Conservation (phyloP, 805 yeast species). For the Saturnispora serradocipensis region DNA sequence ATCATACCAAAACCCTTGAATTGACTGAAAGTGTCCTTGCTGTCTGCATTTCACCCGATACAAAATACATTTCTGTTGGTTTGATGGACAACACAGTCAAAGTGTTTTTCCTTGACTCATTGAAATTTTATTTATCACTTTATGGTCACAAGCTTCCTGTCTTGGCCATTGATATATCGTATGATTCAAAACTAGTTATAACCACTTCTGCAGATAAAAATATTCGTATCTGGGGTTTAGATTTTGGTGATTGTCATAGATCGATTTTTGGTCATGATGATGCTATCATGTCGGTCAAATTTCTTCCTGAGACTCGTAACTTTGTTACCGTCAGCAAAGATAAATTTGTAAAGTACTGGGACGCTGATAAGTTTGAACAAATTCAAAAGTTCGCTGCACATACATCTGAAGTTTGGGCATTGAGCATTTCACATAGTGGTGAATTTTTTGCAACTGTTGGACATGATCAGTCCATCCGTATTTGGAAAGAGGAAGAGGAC, state of each 20-base stretch:
- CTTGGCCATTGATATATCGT: slow-evolving; percentile 81
- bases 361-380: slow-evolving; percentile 93
- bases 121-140: slow-evolving; percentile 79
- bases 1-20: slow-evolving; percentile 76
- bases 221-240: slow-evolving; percentile 96
- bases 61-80: slow-evolving; percentile 70
- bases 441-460: slow-evolving; percentile 69
- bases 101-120: slow-evolving; percentile 77
- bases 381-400: slow-evolving; percentile 82
- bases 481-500: slow-evolving; percentile 93
- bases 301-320: slow-evolving; percentile 78
- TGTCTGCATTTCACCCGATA: slow-evolving; percentile 73
- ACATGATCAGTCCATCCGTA: slow-evolving; percentile 86
- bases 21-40: slow-evolving; percentile 76
- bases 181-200: slow-evolving; percentile 76
- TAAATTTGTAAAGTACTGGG: slow-evolving; percentile 90
- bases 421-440: slow-evolving; percentile 70
- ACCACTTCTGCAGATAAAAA: slow-evolving; percentile 97
- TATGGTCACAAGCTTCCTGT: slow-evolving; percentile 98
- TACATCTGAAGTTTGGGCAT: slow-evolving; percentile 89
- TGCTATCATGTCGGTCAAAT: slow-evolving; percentile 80
- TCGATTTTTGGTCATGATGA: slow-evolving; percentile 97
- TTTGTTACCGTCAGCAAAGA: slow-evolving; percentile 90
- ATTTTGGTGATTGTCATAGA: slow-evolving; percentile 97
- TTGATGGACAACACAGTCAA: slow-evolving; percentile 91